Base-by-base conservation (phyloP, 306 rosid genomes). In the Herpetospermum pedunculosum region DNA sequence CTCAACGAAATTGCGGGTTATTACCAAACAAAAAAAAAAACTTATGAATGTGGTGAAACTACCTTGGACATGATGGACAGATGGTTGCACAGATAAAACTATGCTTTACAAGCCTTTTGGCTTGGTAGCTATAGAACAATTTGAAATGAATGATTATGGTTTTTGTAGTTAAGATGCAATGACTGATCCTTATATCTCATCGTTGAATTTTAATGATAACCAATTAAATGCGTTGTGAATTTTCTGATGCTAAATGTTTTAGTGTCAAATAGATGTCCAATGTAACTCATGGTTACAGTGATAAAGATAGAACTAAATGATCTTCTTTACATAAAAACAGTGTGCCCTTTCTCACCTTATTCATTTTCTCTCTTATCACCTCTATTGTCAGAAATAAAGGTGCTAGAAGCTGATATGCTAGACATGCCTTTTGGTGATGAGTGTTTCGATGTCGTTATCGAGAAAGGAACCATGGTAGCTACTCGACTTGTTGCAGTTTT, bases 391-490 rank as follows among this genome's bases (percentile, higher is more conserved):
- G 98, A 85, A 81, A 87, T 93, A 49, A 89, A 90, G 86, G 97
- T 91, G 82, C 84, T 81, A 85, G 90, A 91, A 81, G 98, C 96
- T 79, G 94, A 91, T 84, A 93, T 93, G 98, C 91, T 93, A 82
- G 91, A 91, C 85, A 86, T 91, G 72, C 97, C 98, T 40, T 93
- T 93, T 85, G 80, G 83, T 48, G 80, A 89, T 28, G 92, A 84
- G 77, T 81, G 83, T 82, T 93, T 91, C 85, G 98, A 93, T 79
- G 81, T 89, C 72, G 85, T 93, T 82, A 89, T 93, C 75, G 98
- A 93, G 92, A 93, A 93, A 80, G 97, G 97, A 84, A 91, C 98
- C 53, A 93, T 89, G 97, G 97, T 90, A 93, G 84, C 75, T 50
- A 26, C 44, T 25, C 21, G 2, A 60, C 54, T 46, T 47, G 57